phyloP scores from a whole-genome alignment of 2,329 filamentous ascomycete species.

The Fusarium palustre region DNA sequence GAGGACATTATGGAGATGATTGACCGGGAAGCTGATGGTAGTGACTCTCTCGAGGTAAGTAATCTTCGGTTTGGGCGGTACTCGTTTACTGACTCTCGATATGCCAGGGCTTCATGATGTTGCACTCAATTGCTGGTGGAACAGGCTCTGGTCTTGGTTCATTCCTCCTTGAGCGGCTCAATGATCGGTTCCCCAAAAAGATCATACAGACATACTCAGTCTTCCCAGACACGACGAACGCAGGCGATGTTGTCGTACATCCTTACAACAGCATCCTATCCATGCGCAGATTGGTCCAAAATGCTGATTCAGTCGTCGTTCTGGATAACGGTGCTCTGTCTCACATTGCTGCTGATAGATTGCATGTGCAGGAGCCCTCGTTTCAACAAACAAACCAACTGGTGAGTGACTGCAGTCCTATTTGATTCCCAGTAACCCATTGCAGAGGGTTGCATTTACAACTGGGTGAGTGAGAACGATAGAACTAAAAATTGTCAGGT shows the following conservation, averaged over 20 bases:
- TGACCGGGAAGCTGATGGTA: slow-evolving; percentile 96
- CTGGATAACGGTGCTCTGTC: slow-evolving; percentile 95
- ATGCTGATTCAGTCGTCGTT: slow-evolving; percentile 97
- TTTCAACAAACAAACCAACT: slow-evolving; percentile 98
- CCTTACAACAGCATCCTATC: slow-evolving; percentile 97
- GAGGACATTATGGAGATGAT: slow-evolving; percentile 99
- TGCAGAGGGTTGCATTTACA: neutral
- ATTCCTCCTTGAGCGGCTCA: slow-evolving; percentile 93
- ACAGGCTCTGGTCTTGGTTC: slow-evolving; percentile 97
- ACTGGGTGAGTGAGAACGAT: neutral
- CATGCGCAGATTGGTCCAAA: slow-evolving; percentile 91
- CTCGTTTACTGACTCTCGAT: slow-evolving; percentile 6
- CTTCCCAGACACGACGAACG: slow-evolving; percentile 91
- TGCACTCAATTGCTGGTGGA: slow-evolving; percentile 97
- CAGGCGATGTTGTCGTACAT: slow-evolving; percentile 93
- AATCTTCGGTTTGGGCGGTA: neutral
- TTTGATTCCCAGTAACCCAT: neutral
- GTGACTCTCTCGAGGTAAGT: slow-evolving; percentile 85
- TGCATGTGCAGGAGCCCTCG: slow-evolving; percentile 95
- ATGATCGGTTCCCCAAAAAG: slow-evolving; percentile 98
- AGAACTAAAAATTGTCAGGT: slow-evolving; percentile 61
- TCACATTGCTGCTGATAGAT: slow-evolving; percentile 90
- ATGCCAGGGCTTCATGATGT: slow-evolving; percentile 89
- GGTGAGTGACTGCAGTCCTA: slow-evolving; percentile 57
- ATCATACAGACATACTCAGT: slow-evolving; percentile 99